Evolutionary conservation across 176 grass and related monocot genomes (phyloP), one percentile per base, ranked within the genome.

Genomic region (Musa acuminata): DNA sequence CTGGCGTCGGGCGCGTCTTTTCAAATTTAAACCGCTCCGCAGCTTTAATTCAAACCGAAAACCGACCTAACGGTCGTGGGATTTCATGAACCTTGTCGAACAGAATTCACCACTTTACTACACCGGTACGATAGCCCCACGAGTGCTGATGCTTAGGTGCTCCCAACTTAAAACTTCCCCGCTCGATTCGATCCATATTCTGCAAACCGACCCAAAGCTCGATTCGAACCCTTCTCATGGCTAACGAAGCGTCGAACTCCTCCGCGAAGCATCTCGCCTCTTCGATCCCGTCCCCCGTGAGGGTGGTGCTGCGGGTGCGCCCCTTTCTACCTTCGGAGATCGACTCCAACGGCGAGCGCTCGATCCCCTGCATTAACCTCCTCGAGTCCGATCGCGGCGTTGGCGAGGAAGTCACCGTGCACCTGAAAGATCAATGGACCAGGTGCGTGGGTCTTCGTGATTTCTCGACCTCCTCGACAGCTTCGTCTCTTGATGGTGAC

Each of bases 301-400:
- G 95, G 51, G 86, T 93, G 52, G 86, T 94, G 67, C 84, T 98
- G n/a, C 79, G 88, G 49, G 88, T 98, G 70, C 95, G 95, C 64
- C 90, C 95, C 1, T 89, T 91, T 81, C 86, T 93, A 72, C 80
- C 69, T 43, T 85, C 86, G 2, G 90, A 99, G 82, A 78, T 80
- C 52, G 24, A 14, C 26, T 59, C 60, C 77, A 0, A 49, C 26
- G 2, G 43, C 73, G 8, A 81, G 49, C 59, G 11, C 58, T 64
- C 72, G 55, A 23, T 27, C 53, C 86, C 88, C 52, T 94, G 95
- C 73, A 64, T 91, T 52, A 79, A 80, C 51, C 78, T 99, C 67
- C 83, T 94, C 19, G 78, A 69, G 11, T 20, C n/a, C 43, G 60
- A 65, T 29, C 3, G 23, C 72, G 55, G 79, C 50, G 29, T 59